A percentile compares a stretch with the other conserved stretches of the same genome.
phyloP scores from a whole-genome alignment of 768 basidiomycete genomes.

The Leccinellum luteum region DNA sequence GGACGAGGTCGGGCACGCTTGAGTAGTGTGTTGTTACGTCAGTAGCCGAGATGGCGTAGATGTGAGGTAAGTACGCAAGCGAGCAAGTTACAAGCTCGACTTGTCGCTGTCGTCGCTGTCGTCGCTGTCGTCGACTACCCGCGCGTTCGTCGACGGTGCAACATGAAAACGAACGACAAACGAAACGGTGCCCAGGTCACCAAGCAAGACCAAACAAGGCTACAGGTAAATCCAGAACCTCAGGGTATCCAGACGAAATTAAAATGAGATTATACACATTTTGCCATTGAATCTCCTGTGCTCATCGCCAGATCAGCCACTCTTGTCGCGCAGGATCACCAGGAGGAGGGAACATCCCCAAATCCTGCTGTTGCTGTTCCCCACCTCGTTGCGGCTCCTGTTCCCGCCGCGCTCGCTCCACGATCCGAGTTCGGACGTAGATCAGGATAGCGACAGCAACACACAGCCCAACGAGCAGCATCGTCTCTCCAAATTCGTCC shows the following conservation, averaged over 20 bases:
- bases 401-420: conserved; percentile 67
- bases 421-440: conserved; percentile 76
- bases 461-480: conserved; percentile 73
- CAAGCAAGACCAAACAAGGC: conserved; percentile 27
- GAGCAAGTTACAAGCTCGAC: conserved; percentile 1
- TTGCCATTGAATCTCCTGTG: too few relatives aligned
- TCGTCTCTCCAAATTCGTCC: conserved; percentile 78
- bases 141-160: conserved; percentile 4
- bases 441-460: conserved; percentile 70
- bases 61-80: neutral
- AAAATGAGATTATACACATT: neutral
- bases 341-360: conserved; percentile 57
- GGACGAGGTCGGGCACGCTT: neutral
- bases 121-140: too few relatives aligned
- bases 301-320: conserved; percentile 54
- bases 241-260: too few relatives aligned
- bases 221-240: too few relatives aligned
- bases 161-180: conserved; percentile 1
- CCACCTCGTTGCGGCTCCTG: conserved; percentile 45
- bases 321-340: conserved; percentile 65
- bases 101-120: conserved; percentile 8
- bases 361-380: conserved; percentile 26
- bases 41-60: too few relatives aligned
- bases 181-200: conserved; percentile 2
- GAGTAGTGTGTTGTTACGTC: neutral